phyloP scores from a whole-genome alignment of 148 eudicot genomes.

The Rhododendron williamsianum region DNA sequence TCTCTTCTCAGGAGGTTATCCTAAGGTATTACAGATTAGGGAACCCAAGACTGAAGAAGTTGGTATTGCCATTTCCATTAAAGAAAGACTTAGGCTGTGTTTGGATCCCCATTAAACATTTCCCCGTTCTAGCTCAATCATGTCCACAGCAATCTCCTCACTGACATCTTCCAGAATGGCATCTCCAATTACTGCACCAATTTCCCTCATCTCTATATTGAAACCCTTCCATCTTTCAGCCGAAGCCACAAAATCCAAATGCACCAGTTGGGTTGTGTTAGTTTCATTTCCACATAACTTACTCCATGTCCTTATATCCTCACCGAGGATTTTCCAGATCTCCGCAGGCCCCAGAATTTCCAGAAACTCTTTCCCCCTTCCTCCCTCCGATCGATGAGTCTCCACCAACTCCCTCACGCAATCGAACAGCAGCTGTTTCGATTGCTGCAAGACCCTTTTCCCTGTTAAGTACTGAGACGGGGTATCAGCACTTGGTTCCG shows the following conservation, averaged over 20 bases:
- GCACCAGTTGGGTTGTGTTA: slow-evolving; percentile 25
- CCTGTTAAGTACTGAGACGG: slow-evolving; percentile 25
- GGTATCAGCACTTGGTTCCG: slow-evolving; percentile 11
- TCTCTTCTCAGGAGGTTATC: neutral
- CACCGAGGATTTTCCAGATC: slow-evolving; percentile 35
- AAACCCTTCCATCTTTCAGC: slow-evolving; percentile 25
- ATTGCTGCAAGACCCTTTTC: slow-evolving; percentile 34
- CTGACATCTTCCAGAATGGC: slow-evolving; percentile 40
- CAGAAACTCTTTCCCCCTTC: slow-evolving; percentile 14
- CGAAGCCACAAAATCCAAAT: slow-evolving; percentile 20
- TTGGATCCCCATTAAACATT: neutral
- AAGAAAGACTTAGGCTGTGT: neutral
- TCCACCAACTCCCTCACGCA: slow-evolving; percentile 54
- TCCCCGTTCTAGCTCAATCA: slow-evolving; percentile 15
- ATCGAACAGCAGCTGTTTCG: slow-evolving; percentile 55
- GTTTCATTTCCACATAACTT: slow-evolving; percentile 23
- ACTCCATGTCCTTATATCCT: slow-evolving; percentile 45
- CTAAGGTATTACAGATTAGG: neutral
- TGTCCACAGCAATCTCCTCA: slow-evolving; percentile 35
- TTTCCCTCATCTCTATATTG: slow-evolving; percentile 21
- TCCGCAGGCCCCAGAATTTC: slow-evolving; percentile 38
- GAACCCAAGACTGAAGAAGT: neutral
- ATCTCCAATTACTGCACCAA: slow-evolving; percentile 41
- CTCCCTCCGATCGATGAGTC: slow-evolving; percentile 15
- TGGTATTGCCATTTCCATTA: neutral